These are phyloP conservation scores for Sanghuangporus weigelae DNA, from an alignment of 1,284 basidiomycete species.

Conservation along the genomic window DNA sequence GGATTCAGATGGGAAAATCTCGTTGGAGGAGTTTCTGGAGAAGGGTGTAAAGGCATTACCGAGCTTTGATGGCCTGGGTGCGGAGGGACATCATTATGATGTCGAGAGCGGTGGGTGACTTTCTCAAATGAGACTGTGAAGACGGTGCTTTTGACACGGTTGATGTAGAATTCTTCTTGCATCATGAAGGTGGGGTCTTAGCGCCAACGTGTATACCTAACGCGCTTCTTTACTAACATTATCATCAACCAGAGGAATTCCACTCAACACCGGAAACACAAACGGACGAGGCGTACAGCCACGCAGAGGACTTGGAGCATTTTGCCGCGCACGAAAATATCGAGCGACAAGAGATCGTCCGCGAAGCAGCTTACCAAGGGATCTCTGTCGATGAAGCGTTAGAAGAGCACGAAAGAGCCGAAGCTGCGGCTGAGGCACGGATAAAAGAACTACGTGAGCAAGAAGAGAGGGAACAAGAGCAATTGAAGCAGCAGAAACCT, in stretches of 20 bases:
- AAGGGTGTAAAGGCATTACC: conserved; percentile 81
- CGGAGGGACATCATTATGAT: conserved; percentile 91
- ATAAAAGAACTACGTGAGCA: conserved; percentile 23
- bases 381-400: conserved; percentile 68
- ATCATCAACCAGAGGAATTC: conserved; percentile 62
- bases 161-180: conserved; percentile 75
- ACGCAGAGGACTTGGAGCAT: conserved; percentile 88
- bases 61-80: conserved; percentile 83
- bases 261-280: conserved; percentile 97
- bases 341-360: conserved; percentile 80
- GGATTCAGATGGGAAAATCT: conserved; percentile 74
- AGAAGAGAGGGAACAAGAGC: conserved; percentile 15
- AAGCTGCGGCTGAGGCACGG: conserved; percentile 20
- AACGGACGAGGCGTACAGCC: conserved; percentile 90
- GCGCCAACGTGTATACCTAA: not conserved
- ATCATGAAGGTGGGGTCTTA: conserved; percentile 75
- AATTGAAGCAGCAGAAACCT: conserved; percentile 26
- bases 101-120: conserved; percentile 70
- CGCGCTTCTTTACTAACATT: not conserved
- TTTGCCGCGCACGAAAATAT: conserved; percentile 87
- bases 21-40: conserved; percentile 74
- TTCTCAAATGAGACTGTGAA: not conserved
- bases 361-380: conserved; percentile 79
- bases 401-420: conserved; percentile 39
- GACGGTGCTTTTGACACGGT: conserved; percentile 4